Evolutionary conservation across 2,329 filamentous ascomycete species (phyloP), one percentile per base, ranked within the genome.

Genomic region (Xylariaceae sp.): DNA sequence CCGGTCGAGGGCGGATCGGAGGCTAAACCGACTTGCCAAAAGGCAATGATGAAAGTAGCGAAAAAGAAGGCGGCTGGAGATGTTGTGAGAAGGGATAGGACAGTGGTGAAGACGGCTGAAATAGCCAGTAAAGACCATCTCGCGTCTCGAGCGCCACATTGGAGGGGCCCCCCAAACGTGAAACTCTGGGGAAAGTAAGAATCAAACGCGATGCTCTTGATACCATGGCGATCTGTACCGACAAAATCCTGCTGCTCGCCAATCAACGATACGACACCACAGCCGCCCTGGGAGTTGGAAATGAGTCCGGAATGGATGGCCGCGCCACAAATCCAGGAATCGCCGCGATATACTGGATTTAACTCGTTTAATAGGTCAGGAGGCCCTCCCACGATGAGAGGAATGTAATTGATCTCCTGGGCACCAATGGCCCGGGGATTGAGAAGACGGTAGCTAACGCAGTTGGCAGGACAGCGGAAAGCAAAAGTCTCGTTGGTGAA

Each of bases 171-270:
- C 4, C 88, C 72, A 62, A 99, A 97, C 16, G 82, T 83, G 68
- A 89, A 96, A 0, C 91, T 86, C 29, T 89, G 85, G 1, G 94
- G 94, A 64, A 99, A 99, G 60, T 89, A 90, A 0, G 90, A 92
- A 58, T 91, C 82, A 67, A 99, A 99, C 4, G 72, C 80, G 50
- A 89, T 76, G 58, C 90, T 95, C 26, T 76, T 72, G 59, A 97
- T 90, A 49, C 87, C 89, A 65, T 95, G 78, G n/a, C 77, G 78
- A 45, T 81, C 79, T 9, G 85, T 84, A 40, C 80, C 77, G 40
- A 78, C 72, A 66, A 85, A 96, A 46, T 79, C 74, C 51, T 78
- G 73, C 52, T 83, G 80, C 51, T 85, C 79, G 19, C 92, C 92
- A 19, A 88, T 78, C 36, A 94, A 77, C 50, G 82, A 79, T 30